Base-by-base conservation (phyloP, 164 flowering plant genomes). In the Magnolia kwangsiensis region DNA sequence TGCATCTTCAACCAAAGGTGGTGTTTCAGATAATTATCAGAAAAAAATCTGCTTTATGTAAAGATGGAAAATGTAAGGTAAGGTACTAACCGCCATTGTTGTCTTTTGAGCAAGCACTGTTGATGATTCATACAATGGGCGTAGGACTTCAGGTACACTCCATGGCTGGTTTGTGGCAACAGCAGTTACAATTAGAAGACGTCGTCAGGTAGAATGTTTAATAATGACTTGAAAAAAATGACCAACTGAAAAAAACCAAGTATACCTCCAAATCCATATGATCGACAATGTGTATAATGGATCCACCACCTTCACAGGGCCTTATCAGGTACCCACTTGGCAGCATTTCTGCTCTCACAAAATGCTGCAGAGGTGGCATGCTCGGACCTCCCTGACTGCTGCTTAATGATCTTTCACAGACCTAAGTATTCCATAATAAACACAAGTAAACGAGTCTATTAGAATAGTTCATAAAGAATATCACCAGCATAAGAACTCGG, bases 241-340 rank as follows among this genome's bases (percentile, higher is more conserved):
- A 64, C 21, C 13, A 69, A 75, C 51, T 31, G 29, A 29, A n/a
- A 55, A 55, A 3, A 18, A 64, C 1, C 24, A 37, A 29, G 14
- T 37, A 1, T 68, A 92, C 99, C 92, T 96, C 98, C 83, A 96
- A 84, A 84, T 96, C 96, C 87, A 96, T 83, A 79, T 96, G 99
- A 85, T 96, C 98, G 68, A 96, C 98, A 71, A 96, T 91, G 83
- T 91, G 95, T 71, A 96, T 91, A 18, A 94, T 93, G 11, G 99
- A 94, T 13, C 98, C 99, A 81, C 99, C 98, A 21, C 99, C 99
- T 64, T 96, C 99, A 84, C 97, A 96, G 74, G 99, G 98, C 78
- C 98, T 84, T 61, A 96, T 88, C n/a, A 94, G 85, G 80, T 89
- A 96, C 29, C 99, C 99, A 84, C 99, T 96, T 1, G 99, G 97